These are phyloP conservation scores for Chimonanthus praecox DNA, from an alignment of 164 flowering plant species.

Conservation along the genomic window DNA sequence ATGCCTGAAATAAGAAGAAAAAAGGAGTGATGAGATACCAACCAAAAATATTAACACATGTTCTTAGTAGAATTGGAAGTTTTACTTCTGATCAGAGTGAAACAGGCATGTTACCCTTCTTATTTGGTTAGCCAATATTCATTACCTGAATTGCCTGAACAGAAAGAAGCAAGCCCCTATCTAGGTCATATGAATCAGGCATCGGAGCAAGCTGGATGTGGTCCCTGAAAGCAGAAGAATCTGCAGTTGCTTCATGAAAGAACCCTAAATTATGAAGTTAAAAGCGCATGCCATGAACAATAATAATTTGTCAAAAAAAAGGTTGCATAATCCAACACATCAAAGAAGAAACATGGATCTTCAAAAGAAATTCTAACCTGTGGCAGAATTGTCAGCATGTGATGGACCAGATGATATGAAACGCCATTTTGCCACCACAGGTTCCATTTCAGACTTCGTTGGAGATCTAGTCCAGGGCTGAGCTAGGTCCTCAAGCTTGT, in stretches of 20 bases:
- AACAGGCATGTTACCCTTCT: background rate
- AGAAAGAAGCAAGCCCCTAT: constrained; percentile 91
- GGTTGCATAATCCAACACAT: background rate
- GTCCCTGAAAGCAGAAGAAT: constrained; percentile 81
- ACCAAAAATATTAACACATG: background rate
- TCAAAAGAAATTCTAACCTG: constrained; percentile 28
- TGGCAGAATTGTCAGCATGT: constrained; percentile 12
- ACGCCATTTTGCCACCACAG: constrained; percentile 80
- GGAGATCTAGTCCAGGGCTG: constrained; percentile 99
- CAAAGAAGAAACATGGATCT: constrained; percentile 1
- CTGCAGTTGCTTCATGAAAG: constrained; percentile 87
- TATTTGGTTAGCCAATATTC: background rate
- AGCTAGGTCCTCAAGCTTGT: constrained; percentile 71
- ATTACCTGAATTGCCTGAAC: constrained; percentile 96
- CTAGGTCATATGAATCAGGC: constrained; percentile 95
- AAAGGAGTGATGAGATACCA: constrained; percentile 3
- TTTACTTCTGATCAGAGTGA: background rate
- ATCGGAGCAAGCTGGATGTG: constrained; percentile 80
- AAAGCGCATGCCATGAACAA: background rate
- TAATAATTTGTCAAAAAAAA: background rate
- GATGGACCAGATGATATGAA: constrained; percentile 54
- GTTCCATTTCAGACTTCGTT: constrained; percentile 88
- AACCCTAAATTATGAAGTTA: constrained; percentile 24
- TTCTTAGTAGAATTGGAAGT: constrained; percentile 1
- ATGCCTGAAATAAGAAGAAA: constrained; percentile 53